Conservation (phyloP, 2,329 filamentous ascomycete species). For the Fusarium gaditjirri region DNA sequence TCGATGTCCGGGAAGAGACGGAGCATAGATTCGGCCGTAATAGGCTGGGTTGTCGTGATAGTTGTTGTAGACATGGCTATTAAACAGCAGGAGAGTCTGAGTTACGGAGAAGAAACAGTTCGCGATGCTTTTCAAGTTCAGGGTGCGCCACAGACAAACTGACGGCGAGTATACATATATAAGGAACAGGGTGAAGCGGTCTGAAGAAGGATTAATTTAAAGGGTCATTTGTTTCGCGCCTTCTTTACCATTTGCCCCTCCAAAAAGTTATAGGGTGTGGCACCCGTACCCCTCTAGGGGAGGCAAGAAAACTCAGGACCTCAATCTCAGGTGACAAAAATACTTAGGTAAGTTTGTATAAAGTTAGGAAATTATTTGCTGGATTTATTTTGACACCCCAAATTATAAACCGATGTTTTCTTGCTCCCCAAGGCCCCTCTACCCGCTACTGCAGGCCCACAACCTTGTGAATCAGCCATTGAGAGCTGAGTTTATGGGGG, state of each 20-base stretch:
- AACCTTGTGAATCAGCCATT: conserved; percentile 37
- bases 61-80: conserved; percentile 49
- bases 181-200: conserved; percentile 29
- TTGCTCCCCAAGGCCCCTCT: conserved; percentile 22
- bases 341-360: too few species aligned
- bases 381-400: too few species aligned
- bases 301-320: too few species aligned
- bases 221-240: conserved; percentile 33
- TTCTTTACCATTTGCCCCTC: conserved; percentile 44
- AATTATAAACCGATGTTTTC: too few species aligned
- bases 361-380: too few species aligned
- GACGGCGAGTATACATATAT: conserved; percentile 5
- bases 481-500: conserved; percentile 4
- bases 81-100: neutral
- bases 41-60: conserved; percentile 63
- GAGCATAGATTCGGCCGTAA: conserved; percentile 87
- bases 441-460: conserved; percentile 29
- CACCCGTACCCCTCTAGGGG: conserved; percentile 33
- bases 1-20: conserved; percentile 88
- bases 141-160: conserved; percentile 8
- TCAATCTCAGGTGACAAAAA: too few species aligned
- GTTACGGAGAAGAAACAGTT: neutral
- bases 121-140: neutral
- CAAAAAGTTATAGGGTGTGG: conserved; percentile 34
- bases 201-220: conserved; percentile 41